Evolutionary conservation across 1,284 basidiomycete species (phyloP).

Genomic region (Singerocomus rubriflavus): DNA sequence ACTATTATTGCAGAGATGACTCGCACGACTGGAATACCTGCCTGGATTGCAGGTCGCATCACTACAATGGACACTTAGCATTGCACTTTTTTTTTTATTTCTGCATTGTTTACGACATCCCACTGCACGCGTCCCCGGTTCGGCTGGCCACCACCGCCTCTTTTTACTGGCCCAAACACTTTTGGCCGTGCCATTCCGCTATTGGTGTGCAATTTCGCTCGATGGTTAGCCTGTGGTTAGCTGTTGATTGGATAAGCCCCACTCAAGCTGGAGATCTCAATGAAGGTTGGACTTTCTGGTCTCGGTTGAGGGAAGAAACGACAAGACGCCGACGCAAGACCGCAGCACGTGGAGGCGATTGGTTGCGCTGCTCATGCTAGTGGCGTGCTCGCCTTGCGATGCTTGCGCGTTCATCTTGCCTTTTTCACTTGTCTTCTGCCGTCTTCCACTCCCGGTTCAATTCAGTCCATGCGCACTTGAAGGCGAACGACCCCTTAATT

Average conservation of each 20-base stretch:
- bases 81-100: constrained; percentile 47
- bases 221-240: constrained; percentile 21
- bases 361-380: constrained; percentile 37
- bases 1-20: constrained; percentile 38
- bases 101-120: constrained; percentile 34
- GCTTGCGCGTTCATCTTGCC: constrained; percentile 41
- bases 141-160: constrained; percentile 21
- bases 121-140: constrained; percentile 16
- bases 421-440: constrained; percentile 42
- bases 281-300: constrained; percentile 43
- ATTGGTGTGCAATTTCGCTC: constrained; percentile 24
- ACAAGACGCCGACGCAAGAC: constrained; percentile 71
- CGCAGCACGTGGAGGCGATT: constrained; percentile 48
- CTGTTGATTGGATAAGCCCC: constrained; percentile 13
- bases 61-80: constrained; percentile 43
- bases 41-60: constrained; percentile 54
- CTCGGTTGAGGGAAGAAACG: constrained; percentile 44
- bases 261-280: constrained; percentile 37
- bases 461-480: constrained; percentile 53
- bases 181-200: constrained; percentile 46
- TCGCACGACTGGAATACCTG: constrained; percentile 48
- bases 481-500: constrained; percentile 72
- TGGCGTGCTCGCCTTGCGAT: constrained; percentile 52
- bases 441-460: constrained; percentile 44
- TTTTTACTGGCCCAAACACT: constrained; percentile 22